These are phyloP conservation scores for Stephania yunnanensis DNA, from an alignment of 164 flowering plant species.

Conservation along the genomic window DNA sequence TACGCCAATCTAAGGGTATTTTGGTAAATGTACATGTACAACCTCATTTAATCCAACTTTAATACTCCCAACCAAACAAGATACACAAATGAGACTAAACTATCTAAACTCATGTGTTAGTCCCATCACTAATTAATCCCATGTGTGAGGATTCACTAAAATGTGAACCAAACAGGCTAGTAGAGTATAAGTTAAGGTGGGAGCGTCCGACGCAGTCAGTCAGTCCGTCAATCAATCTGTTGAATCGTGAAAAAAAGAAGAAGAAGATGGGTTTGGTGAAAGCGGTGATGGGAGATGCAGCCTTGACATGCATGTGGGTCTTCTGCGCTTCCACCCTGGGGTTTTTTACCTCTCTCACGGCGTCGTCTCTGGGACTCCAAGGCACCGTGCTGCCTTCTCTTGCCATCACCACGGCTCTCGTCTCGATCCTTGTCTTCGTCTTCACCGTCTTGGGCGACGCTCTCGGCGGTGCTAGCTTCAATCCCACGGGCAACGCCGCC, in stretches of 20 bases:
- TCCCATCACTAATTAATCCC: no score
- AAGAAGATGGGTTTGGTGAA: constrained; percentile 16
- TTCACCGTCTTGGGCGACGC: constrained; percentile 41
- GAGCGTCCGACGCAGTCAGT: no score
- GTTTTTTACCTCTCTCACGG: constrained; percentile 28
- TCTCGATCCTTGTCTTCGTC: constrained; percentile 42
- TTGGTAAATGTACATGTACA: no score
- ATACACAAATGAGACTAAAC: no score
- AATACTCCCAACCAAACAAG: no score
- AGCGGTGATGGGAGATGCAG: constrained; percentile 48
- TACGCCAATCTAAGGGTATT: no score
- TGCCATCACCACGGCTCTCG: constrained; percentile 33
- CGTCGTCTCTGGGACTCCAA: constrained; percentile 33
- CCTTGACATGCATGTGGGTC: constrained; percentile 68
- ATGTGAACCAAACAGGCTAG: no score
- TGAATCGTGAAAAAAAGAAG: neutral
- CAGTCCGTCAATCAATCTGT: no score
- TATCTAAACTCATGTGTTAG: no score
- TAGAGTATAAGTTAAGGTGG: no score
- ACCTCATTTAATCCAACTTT: no score
- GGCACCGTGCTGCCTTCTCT: constrained; percentile 19
- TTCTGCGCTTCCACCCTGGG: constrained; percentile 52
- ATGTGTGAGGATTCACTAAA: no score
- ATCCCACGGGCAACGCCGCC: constrained; percentile 62
- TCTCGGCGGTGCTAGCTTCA: constrained; percentile 78